Conservation (phyloP, 139 green algal species). For the Monoraphidium neglectum region DNA sequence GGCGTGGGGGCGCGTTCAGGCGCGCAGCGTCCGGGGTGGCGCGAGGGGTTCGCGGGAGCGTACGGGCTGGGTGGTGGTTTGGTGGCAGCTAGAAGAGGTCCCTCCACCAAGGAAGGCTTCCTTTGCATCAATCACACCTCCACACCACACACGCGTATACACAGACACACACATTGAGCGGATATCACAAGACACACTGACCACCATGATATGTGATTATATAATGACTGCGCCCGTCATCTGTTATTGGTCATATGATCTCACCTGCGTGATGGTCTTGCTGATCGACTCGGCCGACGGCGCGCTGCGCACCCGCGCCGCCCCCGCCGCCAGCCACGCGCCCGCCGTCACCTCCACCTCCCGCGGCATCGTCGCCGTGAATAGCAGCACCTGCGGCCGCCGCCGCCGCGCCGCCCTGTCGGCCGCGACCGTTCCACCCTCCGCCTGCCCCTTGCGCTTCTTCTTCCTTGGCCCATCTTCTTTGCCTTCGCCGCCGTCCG, state of each 20-base stretch:
- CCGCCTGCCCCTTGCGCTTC: not conserved
- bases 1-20: no score
- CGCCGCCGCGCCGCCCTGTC: not conserved
- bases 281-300: slow-evolving; percentile 61
- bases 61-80: no score
- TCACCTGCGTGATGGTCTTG: slow-evolving; percentile 68
- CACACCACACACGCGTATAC: no score
- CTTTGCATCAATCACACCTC: no score
- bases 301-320: slow-evolving; percentile 8
- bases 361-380: slow-evolving; percentile 82
- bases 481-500: slow-evolving; percentile 13
- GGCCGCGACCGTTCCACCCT: not conserved
- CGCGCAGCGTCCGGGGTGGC: no score
- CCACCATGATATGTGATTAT: no score
- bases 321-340: slow-evolving; percentile 51
- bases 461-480: slow-evolving; percentile 4
- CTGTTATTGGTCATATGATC: not conserved
- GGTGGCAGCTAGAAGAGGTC: no score
- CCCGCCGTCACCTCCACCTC: slow-evolving; percentile 44
- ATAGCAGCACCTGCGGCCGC: slow-evolving; percentile 74
- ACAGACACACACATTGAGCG: no score
- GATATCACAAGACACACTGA: no score
- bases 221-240: no score
- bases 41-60: no score
- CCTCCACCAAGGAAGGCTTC: no score